phyloP scores from a whole-genome alignment of 1,284 basidiomycete species.

The Apiotrichum mycotoxinovorans region DNA sequence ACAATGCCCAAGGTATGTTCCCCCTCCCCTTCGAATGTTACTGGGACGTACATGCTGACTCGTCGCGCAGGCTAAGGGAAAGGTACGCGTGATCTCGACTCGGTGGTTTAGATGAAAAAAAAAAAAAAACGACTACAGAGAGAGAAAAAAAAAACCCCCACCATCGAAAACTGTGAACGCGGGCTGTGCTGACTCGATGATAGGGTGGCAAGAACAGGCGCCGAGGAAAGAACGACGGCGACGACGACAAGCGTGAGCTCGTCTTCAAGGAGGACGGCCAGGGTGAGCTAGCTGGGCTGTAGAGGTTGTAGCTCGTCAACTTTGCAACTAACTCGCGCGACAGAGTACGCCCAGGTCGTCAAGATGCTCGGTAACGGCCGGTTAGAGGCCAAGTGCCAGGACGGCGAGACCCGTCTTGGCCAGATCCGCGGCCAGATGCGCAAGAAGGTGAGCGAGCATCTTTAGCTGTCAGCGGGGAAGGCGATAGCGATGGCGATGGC shows the following conservation, averaged over 20 bases:
- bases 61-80: slow-evolving; percentile 44
- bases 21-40: too few species aligned
- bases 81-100: slow-evolving; percentile 30
- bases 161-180: too few species aligned
- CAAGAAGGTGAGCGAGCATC: slow-evolving; percentile 72
- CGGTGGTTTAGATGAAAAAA: background rate
- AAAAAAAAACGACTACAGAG: background rate
- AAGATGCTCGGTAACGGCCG: slow-evolving; percentile 99
- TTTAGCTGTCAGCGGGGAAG: background rate
- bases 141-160: background rate
- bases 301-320: too few species aligned
- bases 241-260: slow-evolving; percentile 96
- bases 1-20: slow-evolving; percentile 46
- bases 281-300: slow-evolving; percentile 53
- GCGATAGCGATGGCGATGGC: background rate
- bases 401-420: slow-evolving; percentile 95
- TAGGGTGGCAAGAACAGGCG: too few species aligned
- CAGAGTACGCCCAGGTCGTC: slow-evolving; percentile 94
- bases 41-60: slow-evolving; percentile 19
- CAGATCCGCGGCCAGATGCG: slow-evolving; percentile 99
- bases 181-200: too few species aligned
- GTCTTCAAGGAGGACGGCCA: slow-evolving; percentile 99
- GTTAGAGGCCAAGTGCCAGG: slow-evolving; percentile 94
- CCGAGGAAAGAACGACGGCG: slow-evolving; percentile 99
- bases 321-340: background rate